These are phyloP conservation scores for Herpetospermum pedunculosum DNA, from an alignment of 306 rosid genomes.

Conservation along the genomic window DNA sequence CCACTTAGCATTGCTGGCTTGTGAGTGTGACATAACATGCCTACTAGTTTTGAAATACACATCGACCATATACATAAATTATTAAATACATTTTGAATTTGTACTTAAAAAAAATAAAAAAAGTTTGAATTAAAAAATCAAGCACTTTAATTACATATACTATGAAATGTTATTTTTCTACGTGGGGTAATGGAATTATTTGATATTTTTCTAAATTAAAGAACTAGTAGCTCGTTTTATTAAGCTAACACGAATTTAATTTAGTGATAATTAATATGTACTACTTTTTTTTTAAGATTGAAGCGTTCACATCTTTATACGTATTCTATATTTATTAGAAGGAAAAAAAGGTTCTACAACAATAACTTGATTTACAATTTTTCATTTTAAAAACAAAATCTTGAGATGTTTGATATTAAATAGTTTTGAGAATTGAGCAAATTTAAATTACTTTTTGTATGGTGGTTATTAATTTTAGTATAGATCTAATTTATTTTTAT, in stretches of 20 bases:
- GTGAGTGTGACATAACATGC: background rate
- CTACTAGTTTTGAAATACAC: background rate
- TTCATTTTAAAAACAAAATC: background rate
- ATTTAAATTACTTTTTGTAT: background rate
- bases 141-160: background rate
- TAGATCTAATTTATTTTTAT: background rate
- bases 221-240: too few relatives aligned
- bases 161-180: background rate
- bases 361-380: background rate
- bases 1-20: background rate
- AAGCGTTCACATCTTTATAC: too few relatives aligned
- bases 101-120: too few relatives aligned
- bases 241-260: too few relatives aligned
- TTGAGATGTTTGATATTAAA: background rate
- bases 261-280: too few relatives aligned
- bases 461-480: background rate
- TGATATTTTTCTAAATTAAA: background rate
- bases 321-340: too few relatives aligned
- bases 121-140: background rate
- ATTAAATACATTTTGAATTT: background rate
- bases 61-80: background rate
- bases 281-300: too few relatives aligned
- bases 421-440: background rate
- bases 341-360: too few relatives aligned
- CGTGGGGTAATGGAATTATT: background rate